Percentiles rank a stretch among this genome's conserved stretches.
These are phyloP conservation scores for Echinosophora koreensis DNA, from an alignment of 306 rosid genomes.

Conservation along the genomic window DNA sequence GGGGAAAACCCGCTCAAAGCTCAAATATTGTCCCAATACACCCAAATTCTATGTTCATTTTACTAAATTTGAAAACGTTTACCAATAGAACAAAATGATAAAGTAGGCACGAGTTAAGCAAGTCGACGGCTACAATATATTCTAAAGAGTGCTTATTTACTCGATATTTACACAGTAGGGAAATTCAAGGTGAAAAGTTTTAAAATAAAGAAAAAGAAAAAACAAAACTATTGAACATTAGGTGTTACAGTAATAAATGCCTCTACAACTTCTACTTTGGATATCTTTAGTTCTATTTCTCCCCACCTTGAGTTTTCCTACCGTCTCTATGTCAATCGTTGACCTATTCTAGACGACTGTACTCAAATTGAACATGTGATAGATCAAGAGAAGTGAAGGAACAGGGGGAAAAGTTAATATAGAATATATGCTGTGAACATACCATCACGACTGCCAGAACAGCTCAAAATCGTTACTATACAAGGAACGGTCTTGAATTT, in stretches of 20 bases:
- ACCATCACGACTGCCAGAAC: conserved; percentile 95
- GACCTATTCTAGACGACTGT: conserved; percentile 59
- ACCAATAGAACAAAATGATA: conserved; percentile 37
- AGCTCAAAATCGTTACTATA: conserved; percentile 92
- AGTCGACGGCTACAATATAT: not conserved
- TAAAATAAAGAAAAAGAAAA: not conserved
- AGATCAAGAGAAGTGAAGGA: conserved; percentile 41
- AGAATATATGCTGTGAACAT: conserved; percentile 54
- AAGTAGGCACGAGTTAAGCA: conserved; percentile 12
- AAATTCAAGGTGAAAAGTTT: conserved; percentile 39
- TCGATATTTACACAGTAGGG: conserved; percentile 58
- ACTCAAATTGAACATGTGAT: conserved; percentile 45
- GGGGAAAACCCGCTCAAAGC: not conserved
- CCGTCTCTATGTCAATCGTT: conserved; percentile 68
- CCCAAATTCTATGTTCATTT: conserved; percentile 34
- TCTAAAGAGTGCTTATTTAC: conserved; percentile 40
- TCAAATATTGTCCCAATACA: not conserved
- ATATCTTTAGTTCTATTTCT: conserved; percentile 48
- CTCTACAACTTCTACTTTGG: conserved; percentile 49
- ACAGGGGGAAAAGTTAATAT: conserved; percentile 50
- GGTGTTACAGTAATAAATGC: conserved; percentile 63
- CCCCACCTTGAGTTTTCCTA: conserved; percentile 57
- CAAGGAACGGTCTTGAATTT: conserved; percentile 99
- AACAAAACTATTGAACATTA: conserved; percentile 48
- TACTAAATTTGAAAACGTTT: conserved; percentile 12